Percentiles rank a stretch among this genome's conserved stretches.
These are phyloP conservation scores for Rhynchosporium secalis DNA, from an alignment of 2,329 filamentous ascomycete species.

Conservation along the genomic window DNA sequence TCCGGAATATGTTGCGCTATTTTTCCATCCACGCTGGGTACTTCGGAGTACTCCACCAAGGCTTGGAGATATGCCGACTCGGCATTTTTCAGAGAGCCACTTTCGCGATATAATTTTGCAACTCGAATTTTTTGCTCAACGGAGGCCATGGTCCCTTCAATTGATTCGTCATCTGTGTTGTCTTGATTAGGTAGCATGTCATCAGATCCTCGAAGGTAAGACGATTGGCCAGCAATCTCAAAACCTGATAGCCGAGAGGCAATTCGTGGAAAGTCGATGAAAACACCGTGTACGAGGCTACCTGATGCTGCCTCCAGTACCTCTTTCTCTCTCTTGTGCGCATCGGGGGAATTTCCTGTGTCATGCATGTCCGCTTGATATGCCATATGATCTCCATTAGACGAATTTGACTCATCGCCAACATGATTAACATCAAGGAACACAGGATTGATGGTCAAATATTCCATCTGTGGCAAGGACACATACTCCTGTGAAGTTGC, in stretches of 20 bases:
- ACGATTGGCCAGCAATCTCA: conserved; percentile 6
- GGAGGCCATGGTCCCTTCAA: conserved; percentile 6
- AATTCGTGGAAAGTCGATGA: conserved; percentile 15
- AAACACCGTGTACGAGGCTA: conserved; percentile 1
- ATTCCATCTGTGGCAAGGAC: conserved; percentile 11
- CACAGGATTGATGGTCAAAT: conserved; percentile 13
- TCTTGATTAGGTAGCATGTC: conserved; percentile 14
- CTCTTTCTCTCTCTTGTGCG: conserved; percentile 7
- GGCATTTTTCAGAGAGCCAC: conserved; percentile 12
- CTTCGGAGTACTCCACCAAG: conserved; percentile 15
- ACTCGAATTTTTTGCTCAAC: conserved; percentile 14
- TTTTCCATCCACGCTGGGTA: conserved; percentile 15
- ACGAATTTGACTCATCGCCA: conserved; percentile 11
- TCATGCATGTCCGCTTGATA: conserved; percentile 15
- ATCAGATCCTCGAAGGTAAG: conserved; percentile 14
- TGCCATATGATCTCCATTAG: conserved; percentile 14
- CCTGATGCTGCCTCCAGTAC: conserved; percentile 2
- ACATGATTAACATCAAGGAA: conserved; percentile 13
- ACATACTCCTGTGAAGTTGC: conserved; percentile 10
- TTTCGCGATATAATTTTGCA: conserved; percentile 10
- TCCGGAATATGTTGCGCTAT: conserved; percentile 9
- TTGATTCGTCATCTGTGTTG: conserved; percentile 6
- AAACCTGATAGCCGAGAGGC: conserved; percentile 10
- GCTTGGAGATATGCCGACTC: conserved; percentile 18
- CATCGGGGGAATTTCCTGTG: not conserved